Conservation (phyloP, 2,329 filamentous ascomycete species). For the Myotisia sp. region DNA sequence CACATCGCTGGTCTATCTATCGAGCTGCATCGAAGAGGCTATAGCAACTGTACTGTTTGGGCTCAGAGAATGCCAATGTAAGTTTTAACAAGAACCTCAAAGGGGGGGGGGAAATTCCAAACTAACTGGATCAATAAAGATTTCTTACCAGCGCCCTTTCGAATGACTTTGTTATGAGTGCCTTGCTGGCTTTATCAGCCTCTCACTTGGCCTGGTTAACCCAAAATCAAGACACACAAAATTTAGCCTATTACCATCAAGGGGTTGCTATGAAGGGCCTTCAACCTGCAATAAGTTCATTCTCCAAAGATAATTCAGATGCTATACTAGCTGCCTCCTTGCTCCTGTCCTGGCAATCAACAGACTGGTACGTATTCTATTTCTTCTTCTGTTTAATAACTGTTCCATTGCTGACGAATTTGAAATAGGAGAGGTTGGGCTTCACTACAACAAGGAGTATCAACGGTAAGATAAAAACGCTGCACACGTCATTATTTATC, state of each 20-base stretch:
- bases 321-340: slow-evolving; percentile 83
- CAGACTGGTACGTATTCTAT: slow-evolving; percentile 61
- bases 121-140: slow-evolving; percentile 33
- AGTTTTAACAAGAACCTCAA: slow-evolving; percentile 26
- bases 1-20: slow-evolving; percentile 77
- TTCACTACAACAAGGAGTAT: slow-evolving; percentile 80
- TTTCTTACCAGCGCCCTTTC: slow-evolving; percentile 71
- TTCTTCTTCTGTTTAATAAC: neutral
- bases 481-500: slow-evolving; percentile 1
- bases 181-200: slow-evolving; percentile 83
- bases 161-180: slow-evolving; percentile 84
- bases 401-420: slow-evolving; percentile 20
- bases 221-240: slow-evolving; percentile 68
- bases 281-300: slow-evolving; percentile 71
- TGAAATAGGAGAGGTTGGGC: slow-evolving; percentile 70
- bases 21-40: slow-evolving; percentile 61
- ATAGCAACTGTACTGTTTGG: slow-evolving; percentile 81
- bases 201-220: slow-evolving; percentile 86
- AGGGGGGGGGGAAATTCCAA: neutral
- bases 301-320: slow-evolving; percentile 77
- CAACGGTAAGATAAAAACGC: slow-evolving; percentile 56
- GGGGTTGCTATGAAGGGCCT: slow-evolving; percentile 74
- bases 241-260: slow-evolving; percentile 79
- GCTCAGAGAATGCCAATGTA: slow-evolving; percentile 84
- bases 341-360: slow-evolving; percentile 88